Evolutionary conservation across 352 stramenopile species (phyloP).

Genomic region (Phytophthora melonis): DNA sequence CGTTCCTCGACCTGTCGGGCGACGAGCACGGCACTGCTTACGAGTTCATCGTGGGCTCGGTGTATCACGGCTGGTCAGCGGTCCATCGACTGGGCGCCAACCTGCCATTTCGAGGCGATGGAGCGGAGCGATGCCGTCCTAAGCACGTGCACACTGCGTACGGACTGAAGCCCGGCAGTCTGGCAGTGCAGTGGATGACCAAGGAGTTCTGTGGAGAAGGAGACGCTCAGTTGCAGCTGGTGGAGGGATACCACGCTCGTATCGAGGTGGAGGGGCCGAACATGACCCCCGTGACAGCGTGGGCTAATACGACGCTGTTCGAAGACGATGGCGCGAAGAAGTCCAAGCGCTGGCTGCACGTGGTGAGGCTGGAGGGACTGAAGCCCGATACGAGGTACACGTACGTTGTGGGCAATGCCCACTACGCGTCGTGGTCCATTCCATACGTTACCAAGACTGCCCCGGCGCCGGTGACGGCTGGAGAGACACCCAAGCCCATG

Average conservation of each 20-base stretch:
- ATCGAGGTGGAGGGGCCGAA: slow-evolving; percentile 49
- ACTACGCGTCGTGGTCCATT: slow-evolving; percentile 81
- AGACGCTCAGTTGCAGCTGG: slow-evolving; percentile 59
- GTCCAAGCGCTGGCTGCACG: slow-evolving; percentile 71
- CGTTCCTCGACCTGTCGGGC: slow-evolving; percentile 56
- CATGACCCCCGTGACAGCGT: slow-evolving; percentile 49
- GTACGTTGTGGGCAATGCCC: slow-evolving; percentile 83
- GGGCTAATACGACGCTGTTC: slow-evolving; percentile 72
- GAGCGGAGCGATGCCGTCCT: slow-evolving; percentile 65
- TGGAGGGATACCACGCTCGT: slow-evolving; percentile 60
- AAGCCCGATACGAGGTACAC: slow-evolving; percentile 77
- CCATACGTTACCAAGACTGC: slow-evolving; percentile 82
- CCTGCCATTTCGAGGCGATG: slow-evolving; percentile 44
- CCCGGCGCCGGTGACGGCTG: slow-evolving; percentile 31
- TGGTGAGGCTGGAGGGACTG: slow-evolving; percentile 69
- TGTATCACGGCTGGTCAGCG: slow-evolving; percentile 83
- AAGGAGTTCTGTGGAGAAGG: slow-evolving; percentile 61
- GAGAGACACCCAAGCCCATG: slow-evolving; percentile 50
- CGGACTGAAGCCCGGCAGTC: slow-evolving; percentile 59
- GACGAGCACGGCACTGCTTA: slow-evolving; percentile 34
- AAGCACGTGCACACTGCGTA: slow-evolving; percentile 89
- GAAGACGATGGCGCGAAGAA: slow-evolving; percentile 70
- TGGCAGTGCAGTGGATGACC: slow-evolving; percentile 85
- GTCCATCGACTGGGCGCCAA: slow-evolving; percentile 70
- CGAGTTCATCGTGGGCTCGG: slow-evolving; percentile 82